phyloP scores from a whole-genome alignment of 208 protist genomes.

The Herpetomonas muscarum region DNA sequence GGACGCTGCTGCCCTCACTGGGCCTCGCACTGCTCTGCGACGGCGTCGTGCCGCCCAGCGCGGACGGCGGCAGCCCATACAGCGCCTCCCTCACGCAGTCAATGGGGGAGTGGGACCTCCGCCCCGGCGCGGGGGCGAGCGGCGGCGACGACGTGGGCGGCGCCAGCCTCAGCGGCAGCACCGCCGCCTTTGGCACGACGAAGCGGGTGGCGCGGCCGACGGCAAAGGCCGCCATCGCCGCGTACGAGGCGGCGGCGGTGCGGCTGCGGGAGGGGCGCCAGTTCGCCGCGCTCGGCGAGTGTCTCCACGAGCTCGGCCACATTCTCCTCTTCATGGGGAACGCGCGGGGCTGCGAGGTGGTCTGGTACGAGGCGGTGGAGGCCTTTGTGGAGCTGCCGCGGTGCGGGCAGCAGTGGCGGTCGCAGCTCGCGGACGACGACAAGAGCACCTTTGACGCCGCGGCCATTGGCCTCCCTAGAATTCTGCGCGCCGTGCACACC shows the following conservation, averaged over 20 bases:
- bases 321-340: conserved; percentile 42
- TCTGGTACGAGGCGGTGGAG: conserved; percentile 55
- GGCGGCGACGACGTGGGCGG: background rate
- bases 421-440: conserved; percentile 3
- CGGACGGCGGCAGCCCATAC: background rate
- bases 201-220: background rate
- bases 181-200: background rate
- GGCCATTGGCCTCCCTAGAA: conserved; percentile 25
- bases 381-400: conserved; percentile 56
- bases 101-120: background rate
- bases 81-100: background rate
- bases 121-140: background rate
- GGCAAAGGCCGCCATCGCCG: conserved; percentile 24
- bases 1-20: conserved; percentile 32
- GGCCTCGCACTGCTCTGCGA: background rate
- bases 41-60: background rate
- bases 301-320: conserved; percentile 61
- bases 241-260: conserved; percentile 39
- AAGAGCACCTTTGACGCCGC: conserved; percentile 7
- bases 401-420: conserved; percentile 46
- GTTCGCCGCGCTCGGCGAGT: conserved; percentile 61
- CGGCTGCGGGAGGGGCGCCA: conserved; percentile 45
- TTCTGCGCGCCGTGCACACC: conserved; percentile 34
- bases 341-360: conserved; percentile 21
- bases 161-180: background rate